A percentile compares a stretch with the other conserved stretches of the same genome.
Evolutionary conservation across 2,329 filamentous ascomycete genomes (phyloP).

Genomic region (Knufia petricola): DNA sequence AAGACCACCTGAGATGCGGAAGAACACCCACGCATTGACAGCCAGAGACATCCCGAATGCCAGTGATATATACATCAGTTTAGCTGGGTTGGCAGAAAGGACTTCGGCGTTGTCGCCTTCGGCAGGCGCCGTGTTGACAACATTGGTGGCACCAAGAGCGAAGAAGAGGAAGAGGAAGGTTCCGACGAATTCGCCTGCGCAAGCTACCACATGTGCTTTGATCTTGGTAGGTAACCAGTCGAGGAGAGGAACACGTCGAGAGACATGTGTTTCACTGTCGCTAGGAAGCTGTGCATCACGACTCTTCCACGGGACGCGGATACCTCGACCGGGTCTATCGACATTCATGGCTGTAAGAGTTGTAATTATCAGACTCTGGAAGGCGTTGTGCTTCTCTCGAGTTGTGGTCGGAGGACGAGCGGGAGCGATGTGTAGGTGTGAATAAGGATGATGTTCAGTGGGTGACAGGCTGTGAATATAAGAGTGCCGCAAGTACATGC

Average conservation of each 20-base stretch:
- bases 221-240: slow-evolving; percentile 10
- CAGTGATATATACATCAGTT: slow-evolving; percentile 32
- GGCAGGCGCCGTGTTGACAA: slow-evolving; percentile 30
- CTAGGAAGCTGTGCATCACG: slow-evolving; percentile 12
- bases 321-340: slow-evolving; percentile 11
- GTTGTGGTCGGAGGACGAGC: neutral
- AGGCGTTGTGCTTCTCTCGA: too few species aligned
- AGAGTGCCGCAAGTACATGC: neutral
- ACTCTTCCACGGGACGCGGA: slow-evolving; percentile 15
- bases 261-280: slow-evolving; percentile 15
- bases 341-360: slow-evolving; percentile 14
- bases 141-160: slow-evolving; percentile 38
- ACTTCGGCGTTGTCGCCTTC: slow-evolving; percentile 3
- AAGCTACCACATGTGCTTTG: slow-evolving; percentile 32
- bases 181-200: slow-evolving; percentile 42
- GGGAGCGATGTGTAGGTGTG: neutral
- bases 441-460: neutral
- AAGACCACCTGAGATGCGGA: slow-evolving; percentile 41
- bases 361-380: too few species aligned
- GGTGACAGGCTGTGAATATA: neutral
- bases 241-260: slow-evolving; percentile 14
- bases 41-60: slow-evolving; percentile 38
- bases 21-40: slow-evolving; percentile 47
- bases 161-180: slow-evolving; percentile 43
- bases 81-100: slow-evolving; percentile 14